Evolutionary conservation across 2,329 filamentous ascomycete genomes (phyloP), one percentile per base, ranked within the genome.

Genomic region (Colletotrichum viniferum): DNA sequence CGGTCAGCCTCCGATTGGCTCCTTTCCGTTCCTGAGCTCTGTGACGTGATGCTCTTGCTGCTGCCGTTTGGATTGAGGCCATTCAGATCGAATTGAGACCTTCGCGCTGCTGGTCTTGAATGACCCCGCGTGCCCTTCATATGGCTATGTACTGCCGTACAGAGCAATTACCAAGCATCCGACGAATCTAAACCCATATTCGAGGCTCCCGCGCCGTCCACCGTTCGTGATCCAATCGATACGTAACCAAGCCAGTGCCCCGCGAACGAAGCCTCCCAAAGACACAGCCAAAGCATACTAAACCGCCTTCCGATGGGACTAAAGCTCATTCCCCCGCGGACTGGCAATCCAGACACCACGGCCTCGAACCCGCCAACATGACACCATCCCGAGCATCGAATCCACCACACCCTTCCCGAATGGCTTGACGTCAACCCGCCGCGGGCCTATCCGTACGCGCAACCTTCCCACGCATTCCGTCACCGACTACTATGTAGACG

Each of bases 1-100:
- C 30, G 60, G 24, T 18, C 48, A 28, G 13, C 9, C 36, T 64
- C 67, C 68, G 60, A 74, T 74, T 74, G 67, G 72, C 48, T 65
- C 21, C 5, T 7, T 14, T 12, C 12, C 43, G 5, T 48, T 21
- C 8, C 9, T n/a, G 14, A 24, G 28, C 14, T 38, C 34, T 36
- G 58, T 60, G n/a, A 34, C 6, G 34, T 74, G 38, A 48, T 48
- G 38, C 18, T 12, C 18, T n/a, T 12, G 43, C 43, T 71, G 12
- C 28, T 32, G 38, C 30, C 21, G 28, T 61, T 3, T 34, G 30
- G 28, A 26, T 28, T 24, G 28, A 34, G 7, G 5, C 26, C 30
- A 61, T 32, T n/a, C 30, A 61, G 26, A 7, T 16, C 1, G 28
- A 0, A 34, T 4, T 34, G 58, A 61, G 3, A 21, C 9, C 14